phyloP scores from a whole-genome alignment of 192 early-diverging fungal species.

The Umbelopsis sp. region DNA sequence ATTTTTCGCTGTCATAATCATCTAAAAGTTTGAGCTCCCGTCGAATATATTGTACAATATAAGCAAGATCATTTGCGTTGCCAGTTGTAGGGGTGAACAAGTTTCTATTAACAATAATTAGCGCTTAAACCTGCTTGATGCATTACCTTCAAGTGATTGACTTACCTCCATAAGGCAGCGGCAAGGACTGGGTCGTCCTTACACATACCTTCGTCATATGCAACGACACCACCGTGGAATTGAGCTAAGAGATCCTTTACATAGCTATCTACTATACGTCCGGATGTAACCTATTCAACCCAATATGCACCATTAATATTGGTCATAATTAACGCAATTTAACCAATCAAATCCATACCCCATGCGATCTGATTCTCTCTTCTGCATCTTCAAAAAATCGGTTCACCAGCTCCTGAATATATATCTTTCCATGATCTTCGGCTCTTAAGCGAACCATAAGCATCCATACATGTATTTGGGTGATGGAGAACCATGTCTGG shows the following conservation, averaged over 20 bases:
- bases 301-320: not conserved
- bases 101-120: conserved; percentile 26
- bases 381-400: conserved; percentile 90
- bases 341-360: conserved; percentile 52
- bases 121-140: not conserved
- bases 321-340: not conserved
- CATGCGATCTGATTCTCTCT: conserved; percentile 77
- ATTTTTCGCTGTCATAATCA: conserved; percentile 32
- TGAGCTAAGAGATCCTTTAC: conserved; percentile 80
- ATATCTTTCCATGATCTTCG: conserved; percentile 71
- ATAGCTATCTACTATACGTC: conserved; percentile 72
- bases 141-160: too few relatives aligned
- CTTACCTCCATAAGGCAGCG: conserved; percentile 82
- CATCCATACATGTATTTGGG: conserved; percentile 93
- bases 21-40: conserved; percentile 40
- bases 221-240: conserved; percentile 87
- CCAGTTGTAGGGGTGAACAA: conserved; percentile 36
- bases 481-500: conserved; percentile 93
- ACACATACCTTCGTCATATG: conserved; percentile 91
- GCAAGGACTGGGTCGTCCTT: conserved; percentile 86
- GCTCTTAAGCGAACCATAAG: conserved; percentile 81
- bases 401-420: conserved; percentile 87
- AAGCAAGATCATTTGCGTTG: conserved; percentile 39
- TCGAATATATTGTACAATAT: conserved; percentile 40
- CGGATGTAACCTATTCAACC: conserved; percentile 58